Conservation (phyloP, 306 rosid species). For the Prosopis cineraria region DNA sequence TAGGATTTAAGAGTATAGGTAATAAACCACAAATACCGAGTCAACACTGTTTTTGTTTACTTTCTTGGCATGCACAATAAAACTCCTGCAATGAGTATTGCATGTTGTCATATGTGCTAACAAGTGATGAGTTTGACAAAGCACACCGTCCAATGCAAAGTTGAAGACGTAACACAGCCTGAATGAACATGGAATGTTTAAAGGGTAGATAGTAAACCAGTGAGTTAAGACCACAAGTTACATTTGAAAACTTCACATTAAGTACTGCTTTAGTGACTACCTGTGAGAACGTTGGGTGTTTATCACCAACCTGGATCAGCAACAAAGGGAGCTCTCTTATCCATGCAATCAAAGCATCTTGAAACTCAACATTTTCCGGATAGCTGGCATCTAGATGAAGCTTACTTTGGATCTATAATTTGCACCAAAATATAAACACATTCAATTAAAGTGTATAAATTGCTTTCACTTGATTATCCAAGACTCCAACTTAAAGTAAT, state of each 20-base stretch:
- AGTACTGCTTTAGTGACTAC: constrained; percentile 45
- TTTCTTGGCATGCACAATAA: constrained; percentile 51
- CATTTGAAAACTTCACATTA: constrained; percentile 14
- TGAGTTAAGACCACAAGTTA: constrained; percentile 31
- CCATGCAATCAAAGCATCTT: constrained; percentile 61
- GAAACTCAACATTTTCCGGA: constrained; percentile 55
- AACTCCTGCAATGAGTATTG: constrained; percentile 61
- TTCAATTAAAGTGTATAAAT: background rate
- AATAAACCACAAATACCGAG: constrained; percentile 4
- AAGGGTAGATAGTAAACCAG: constrained; percentile 13
- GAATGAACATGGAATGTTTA: constrained; percentile 29
- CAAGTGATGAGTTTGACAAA: constrained; percentile 56
- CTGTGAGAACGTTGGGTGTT: constrained; percentile 58
- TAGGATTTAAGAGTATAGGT: constrained; percentile 10
- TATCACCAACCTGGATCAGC: constrained; percentile 73
- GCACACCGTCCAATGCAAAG: constrained; percentile 70
- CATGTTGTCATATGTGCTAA: constrained; percentile 55
- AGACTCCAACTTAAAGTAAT: constrained; percentile 26
- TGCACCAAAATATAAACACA: constrained; percentile 22
- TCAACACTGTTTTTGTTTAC: constrained; percentile 44
- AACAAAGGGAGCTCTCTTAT: constrained; percentile 70
- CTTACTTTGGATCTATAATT: constrained; percentile 53
- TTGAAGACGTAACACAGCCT: constrained; percentile 70
- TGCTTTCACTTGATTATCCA: constrained; percentile 21
- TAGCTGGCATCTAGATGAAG: constrained; percentile 45